Percentiles rank a stretch among this genome's conserved stretches.
phyloP scores from a whole-genome alignment of 2,329 filamentous ascomycete genomes.

The Fusarium brevicatenulatum region DNA sequence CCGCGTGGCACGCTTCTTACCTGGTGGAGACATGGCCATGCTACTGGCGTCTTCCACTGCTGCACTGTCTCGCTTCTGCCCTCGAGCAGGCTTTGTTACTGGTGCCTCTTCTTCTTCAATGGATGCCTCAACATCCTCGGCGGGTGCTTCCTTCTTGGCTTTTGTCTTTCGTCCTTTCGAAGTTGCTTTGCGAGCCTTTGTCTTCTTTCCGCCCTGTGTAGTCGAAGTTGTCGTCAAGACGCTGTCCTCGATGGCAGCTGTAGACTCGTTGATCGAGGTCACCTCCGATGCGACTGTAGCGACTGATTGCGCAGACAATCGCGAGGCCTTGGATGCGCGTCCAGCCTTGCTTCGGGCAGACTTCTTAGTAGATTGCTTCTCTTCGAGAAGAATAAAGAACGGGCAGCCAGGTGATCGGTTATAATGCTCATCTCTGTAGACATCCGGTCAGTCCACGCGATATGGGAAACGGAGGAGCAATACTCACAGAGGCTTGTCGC shows the following conservation, averaged over 20 bases:
- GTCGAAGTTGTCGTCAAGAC: conserved; percentile 68
- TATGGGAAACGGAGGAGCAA: conserved; percentile 1
- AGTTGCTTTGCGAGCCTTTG: conserved; percentile 63
- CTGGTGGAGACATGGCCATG: conserved; percentile 56
- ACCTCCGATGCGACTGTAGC: conserved; percentile 62
- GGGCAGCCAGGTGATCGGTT: conserved; percentile 80
- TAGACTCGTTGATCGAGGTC: conserved; percentile 58
- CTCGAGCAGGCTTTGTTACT: conserved; percentile 54
- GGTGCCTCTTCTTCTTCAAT: conserved; percentile 40
- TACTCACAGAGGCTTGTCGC: conserved; percentile 85
- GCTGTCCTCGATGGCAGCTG: conserved; percentile 66
- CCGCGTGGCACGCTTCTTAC: conserved; percentile 68
- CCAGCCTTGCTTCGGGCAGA: conserved; percentile 63
- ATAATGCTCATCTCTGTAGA: conserved; percentile 81
- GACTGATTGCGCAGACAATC: conserved; percentile 69
- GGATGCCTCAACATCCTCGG: conserved; percentile 54
- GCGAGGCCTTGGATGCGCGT: conserved; percentile 74
- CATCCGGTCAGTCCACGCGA: conserved; percentile 37
- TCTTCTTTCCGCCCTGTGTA: conserved; percentile 67
- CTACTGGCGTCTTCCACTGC: conserved; percentile 61
- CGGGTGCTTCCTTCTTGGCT: conserved; percentile 63
- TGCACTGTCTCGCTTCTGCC: conserved; percentile 72
- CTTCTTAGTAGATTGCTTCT: conserved; percentile 65
- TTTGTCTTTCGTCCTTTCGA: conserved; percentile 48
- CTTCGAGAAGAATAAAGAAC: conserved; percentile 79